Conservation (phyloP, 2,329 filamentous ascomycete genomes). For the Hypomyces rosellus region DNA sequence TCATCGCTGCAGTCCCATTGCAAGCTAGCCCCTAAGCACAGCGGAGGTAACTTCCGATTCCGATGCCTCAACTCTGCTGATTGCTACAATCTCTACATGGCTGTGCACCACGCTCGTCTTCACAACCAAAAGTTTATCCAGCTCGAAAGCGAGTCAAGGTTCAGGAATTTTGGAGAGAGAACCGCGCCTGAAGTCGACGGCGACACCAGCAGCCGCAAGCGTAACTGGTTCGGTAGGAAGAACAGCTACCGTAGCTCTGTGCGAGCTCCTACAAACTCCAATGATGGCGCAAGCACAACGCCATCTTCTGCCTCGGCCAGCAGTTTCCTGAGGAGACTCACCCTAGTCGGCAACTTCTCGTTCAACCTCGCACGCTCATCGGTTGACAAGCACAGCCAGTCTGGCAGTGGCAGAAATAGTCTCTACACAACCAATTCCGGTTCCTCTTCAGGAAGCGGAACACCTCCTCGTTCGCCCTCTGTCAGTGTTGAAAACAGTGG, state of each 20-base stretch:
- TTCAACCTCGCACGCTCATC: conserved; percentile 83
- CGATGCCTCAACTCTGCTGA: conserved; percentile 70
- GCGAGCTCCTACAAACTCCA: conserved; percentile 58
- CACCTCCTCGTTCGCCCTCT: conserved; percentile 51
- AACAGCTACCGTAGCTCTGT: conserved; percentile 60
- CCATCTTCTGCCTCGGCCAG: conserved; percentile 58
- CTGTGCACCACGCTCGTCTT: conserved; percentile 83
- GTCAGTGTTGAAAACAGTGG: conserved; percentile 48
- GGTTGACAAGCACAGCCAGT: conserved; percentile 50
- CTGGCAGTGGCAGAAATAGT: conserved; percentile 49
- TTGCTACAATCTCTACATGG: conserved; percentile 73
- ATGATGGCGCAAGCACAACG: conserved; percentile 66
- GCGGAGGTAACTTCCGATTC: conserved; percentile 78
- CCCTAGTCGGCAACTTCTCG: conserved; percentile 58
- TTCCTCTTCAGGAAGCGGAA: conserved; percentile 44
- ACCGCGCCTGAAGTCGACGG: conserved; percentile 42
- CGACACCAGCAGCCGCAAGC: conserved; percentile 39
- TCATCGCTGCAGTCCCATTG: conserved; percentile 73
- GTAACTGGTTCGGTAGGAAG: conserved; percentile 56
- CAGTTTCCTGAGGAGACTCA: conserved; percentile 75
- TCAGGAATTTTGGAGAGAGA: conserved; percentile 62
- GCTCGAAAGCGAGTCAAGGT: conserved; percentile 60
- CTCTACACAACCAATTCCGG: conserved; percentile 48
- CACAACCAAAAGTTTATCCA: conserved; percentile 85
- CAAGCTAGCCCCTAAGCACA: conserved; percentile 56